Conservation (phyloP, 768 basidiomycete genomes). For the Tulasnella sp. region DNA sequence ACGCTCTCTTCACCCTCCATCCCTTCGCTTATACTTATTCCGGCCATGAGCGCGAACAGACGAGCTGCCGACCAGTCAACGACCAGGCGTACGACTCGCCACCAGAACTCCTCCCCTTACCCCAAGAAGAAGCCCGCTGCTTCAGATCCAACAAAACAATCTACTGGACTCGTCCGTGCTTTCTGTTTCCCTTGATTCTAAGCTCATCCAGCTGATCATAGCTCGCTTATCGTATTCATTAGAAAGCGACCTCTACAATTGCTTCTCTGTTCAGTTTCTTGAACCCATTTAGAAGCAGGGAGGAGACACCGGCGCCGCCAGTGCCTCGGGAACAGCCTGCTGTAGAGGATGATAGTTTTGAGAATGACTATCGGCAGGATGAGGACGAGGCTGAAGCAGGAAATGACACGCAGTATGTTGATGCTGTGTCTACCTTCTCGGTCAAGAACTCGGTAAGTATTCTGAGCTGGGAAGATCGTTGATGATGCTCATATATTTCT, state of each 20-base stretch:
- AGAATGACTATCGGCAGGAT: not conserved
- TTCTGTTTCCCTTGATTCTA: not conserved
- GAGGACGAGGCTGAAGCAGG: not conserved
- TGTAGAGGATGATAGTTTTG: not conserved
- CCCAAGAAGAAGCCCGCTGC: not conserved
- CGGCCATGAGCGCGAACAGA: slow-evolving; percentile 49
- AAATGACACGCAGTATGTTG: not conserved
- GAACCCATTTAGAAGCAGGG: not conserved
- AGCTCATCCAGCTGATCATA: no score
- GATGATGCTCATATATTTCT: no score
- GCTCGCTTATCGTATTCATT: not conserved
- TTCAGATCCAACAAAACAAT: not conserved
- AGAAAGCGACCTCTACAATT: slow-evolving; percentile 1
- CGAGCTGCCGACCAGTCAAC: slow-evolving; percentile 21
- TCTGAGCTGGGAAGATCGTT: no score
- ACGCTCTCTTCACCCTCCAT: not conserved
- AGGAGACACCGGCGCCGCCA: not conserved
- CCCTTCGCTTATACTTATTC: not conserved
- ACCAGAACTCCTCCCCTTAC: slow-evolving; percentile 3
- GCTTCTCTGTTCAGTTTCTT: not conserved
- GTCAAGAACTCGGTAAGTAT: no score
- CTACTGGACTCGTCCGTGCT: not conserved
- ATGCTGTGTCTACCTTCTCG: not conserved
- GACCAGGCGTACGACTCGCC: not conserved
- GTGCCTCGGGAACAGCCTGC: not conserved